A percentile compares a stretch with the other conserved stretches of the same genome.
Evolutionary conservation across 2,329 filamentous ascomycete genomes (phyloP).

Genomic region (Calonectria pseudoturangicola): DNA sequence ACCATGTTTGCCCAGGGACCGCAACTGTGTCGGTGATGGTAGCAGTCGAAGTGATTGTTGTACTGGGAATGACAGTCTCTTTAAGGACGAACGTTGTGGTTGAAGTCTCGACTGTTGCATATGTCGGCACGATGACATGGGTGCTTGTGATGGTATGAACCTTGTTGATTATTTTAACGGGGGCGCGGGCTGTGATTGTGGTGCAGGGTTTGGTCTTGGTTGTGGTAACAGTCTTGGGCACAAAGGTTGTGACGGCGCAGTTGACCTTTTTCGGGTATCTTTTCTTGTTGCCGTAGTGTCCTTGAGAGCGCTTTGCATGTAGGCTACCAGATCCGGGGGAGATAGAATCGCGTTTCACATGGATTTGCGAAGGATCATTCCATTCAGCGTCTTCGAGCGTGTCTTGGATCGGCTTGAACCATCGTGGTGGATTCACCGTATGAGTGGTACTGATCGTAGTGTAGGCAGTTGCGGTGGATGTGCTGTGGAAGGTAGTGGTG

Average conservation of each 20-base stretch:
- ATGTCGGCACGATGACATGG: background rate
- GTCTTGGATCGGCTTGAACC: background rate
- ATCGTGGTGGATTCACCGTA: background rate
- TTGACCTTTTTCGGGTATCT: background rate
- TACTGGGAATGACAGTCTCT: no score
- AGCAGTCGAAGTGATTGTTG: no score
- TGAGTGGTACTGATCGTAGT: background rate
- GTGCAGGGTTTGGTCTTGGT: background rate
- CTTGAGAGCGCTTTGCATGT: background rate
- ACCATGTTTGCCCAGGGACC: no score
- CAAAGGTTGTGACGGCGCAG: background rate
- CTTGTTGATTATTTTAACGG: background rate
- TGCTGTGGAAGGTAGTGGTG: background rate
- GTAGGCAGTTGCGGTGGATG: background rate
- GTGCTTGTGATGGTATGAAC: background rate
- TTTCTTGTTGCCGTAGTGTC: background rate
- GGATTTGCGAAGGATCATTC: background rate
- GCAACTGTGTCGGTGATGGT: no score
- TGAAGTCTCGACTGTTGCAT: background rate
- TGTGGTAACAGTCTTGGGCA: background rate
- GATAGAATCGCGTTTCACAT: background rate
- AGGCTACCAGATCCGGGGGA: background rate
- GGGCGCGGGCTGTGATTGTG: background rate
- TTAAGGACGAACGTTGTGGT: background rate
- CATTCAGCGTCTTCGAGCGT: background rate